Conservation (phyloP, 2,329 filamentous ascomycete genomes). For the Aspergillus sclerotialis region DNA sequence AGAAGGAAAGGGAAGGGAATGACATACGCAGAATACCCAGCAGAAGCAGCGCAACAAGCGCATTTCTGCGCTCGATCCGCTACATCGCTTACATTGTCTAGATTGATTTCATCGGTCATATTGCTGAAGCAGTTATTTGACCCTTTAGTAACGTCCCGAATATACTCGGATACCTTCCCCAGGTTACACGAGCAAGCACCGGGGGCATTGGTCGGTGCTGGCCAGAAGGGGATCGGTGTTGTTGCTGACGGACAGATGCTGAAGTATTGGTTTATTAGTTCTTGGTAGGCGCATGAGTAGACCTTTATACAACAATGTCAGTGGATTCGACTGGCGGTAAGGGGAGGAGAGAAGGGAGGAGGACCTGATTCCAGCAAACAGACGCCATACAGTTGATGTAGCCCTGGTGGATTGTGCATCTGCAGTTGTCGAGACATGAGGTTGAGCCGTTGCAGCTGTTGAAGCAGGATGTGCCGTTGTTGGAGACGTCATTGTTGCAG, state of each 20-base stretch:
- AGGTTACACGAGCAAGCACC: conserved; percentile 4
- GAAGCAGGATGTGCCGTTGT: conserved; percentile 14
- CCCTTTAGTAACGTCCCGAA: conserved; percentile 1
- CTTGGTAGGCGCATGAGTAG: conserved; percentile 8
- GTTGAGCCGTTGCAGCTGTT: conserved; percentile 13
- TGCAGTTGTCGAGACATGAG: conserved; percentile 15
- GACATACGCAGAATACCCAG: conserved; percentile 28
- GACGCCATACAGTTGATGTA: conserved; percentile 33
- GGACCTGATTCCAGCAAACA: conserved; percentile 34
- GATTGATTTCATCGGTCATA: conserved; percentile 9
- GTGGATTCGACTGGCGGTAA: too few relatives aligned
- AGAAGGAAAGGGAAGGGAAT: too few relatives aligned
- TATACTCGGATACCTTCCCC: conserved; percentile 1
- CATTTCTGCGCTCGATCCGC: conserved; percentile 21
- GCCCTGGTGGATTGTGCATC: conserved; percentile 15
- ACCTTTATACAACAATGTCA: conserved; percentile 4
- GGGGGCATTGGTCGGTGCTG: conserved; percentile 4
- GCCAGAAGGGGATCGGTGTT: conserved; percentile 6
- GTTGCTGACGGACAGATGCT: conserved; percentile 1
- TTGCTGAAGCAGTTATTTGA: conserved; percentile 13
- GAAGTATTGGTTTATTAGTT: background rate
- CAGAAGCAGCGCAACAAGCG: conserved; percentile 29
- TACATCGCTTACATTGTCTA: conserved; percentile 12
- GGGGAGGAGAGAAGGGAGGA: background rate
- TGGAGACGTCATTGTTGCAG: conserved; percentile 14